A percentile compares a stretch with the other conserved stretches of the same genome.
Evolutionary conservation across 2,329 filamentous ascomycete species (phyloP).

Genomic region (Penicillium sp.): DNA sequence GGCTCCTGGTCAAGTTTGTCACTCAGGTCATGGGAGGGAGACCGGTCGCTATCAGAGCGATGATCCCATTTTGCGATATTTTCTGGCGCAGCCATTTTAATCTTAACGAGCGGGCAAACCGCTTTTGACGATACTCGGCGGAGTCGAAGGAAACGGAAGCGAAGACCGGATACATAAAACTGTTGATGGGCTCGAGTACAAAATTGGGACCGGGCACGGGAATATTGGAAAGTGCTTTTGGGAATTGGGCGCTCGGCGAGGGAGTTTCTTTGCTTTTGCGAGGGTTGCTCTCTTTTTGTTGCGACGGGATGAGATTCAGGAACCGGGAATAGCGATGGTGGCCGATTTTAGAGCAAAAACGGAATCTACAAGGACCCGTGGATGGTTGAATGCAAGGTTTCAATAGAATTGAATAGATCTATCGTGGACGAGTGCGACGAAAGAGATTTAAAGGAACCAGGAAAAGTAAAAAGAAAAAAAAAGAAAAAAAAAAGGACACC

Average conservation of each 20-base stretch:
- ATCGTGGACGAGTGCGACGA: background rate
- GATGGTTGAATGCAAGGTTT: background rate
- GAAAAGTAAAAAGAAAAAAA: constrained; percentile 6
- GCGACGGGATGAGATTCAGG: background rate
- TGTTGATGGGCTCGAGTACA: background rate
- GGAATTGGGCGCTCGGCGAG: background rate
- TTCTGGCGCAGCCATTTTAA: constrained; percentile 39
- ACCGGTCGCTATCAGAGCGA: constrained; percentile 18
- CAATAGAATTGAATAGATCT: background rate
- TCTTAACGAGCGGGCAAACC: constrained; percentile 35
- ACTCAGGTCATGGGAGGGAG: constrained; percentile 20
- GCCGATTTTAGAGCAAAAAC: background rate
- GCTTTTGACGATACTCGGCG: constrained; percentile 33
- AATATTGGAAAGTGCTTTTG: background rate
- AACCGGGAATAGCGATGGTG: background rate
- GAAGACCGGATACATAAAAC: constrained; percentile 37
- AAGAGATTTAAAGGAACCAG: constrained; percentile 9
- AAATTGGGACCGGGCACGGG: background rate
- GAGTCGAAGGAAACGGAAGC: constrained; percentile 26
- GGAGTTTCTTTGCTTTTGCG: background rate
- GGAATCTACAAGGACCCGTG: constrained; percentile 8
- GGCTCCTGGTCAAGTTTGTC: constrained; percentile 25
- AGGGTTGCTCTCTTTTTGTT: background rate
- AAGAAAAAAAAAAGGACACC: constrained; percentile 4
- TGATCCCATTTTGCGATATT: constrained; percentile 17